Conservation (phyloP, 176 grass and related monocot species). For the Hordeum vulgare region DNA sequence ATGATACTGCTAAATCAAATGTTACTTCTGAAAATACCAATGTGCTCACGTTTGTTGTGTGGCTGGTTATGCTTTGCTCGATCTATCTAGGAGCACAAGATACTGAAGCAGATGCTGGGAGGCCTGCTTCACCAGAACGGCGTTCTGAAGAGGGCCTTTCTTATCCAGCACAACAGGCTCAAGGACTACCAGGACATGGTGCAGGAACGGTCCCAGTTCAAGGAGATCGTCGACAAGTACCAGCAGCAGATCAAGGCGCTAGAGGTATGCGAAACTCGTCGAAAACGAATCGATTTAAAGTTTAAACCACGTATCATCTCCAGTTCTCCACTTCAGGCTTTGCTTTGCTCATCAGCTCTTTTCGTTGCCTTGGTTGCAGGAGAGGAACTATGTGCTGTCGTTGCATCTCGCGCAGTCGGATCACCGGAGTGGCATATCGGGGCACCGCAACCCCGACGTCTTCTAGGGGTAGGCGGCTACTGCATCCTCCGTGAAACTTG, state of each 20-base stretch:
- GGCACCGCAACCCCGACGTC: slow-evolving; percentile 31
- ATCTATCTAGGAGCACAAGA: slow-evolving; percentile 38
- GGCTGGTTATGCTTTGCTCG: not conserved
- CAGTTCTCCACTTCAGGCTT: not conserved
- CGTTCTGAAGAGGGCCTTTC: slow-evolving; percentile 44
- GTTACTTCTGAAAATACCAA: not conserved
- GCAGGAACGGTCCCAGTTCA: slow-evolving; percentile 28
- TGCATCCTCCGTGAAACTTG: not conserved
- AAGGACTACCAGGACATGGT: slow-evolving; percentile 42
- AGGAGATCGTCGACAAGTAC: slow-evolving; percentile 16
- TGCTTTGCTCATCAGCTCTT: not conserved
- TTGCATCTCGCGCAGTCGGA: slow-evolving; percentile 19
- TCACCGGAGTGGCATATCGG: not conserved
- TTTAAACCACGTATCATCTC: too few species aligned
- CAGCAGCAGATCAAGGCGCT: slow-evolving; percentile 32
- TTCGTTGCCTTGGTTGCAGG: not conserved
- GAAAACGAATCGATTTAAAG: not conserved
- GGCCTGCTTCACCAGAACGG: slow-evolving; percentile 49
- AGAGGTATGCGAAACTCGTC: slow-evolving; percentile 18
- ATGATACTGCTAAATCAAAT: not conserved
- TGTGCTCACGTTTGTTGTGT: not conserved
- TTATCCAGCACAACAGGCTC: slow-evolving; percentile 43
- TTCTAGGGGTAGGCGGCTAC: not conserved
- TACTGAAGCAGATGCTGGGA: slow-evolving; percentile 45
- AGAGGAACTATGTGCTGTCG: slow-evolving; percentile 26